These are phyloP conservation scores for Boletus chippewaensis DNA, from an alignment of 1,284 basidiomycete genomes.

Conservation along the genomic window DNA sequence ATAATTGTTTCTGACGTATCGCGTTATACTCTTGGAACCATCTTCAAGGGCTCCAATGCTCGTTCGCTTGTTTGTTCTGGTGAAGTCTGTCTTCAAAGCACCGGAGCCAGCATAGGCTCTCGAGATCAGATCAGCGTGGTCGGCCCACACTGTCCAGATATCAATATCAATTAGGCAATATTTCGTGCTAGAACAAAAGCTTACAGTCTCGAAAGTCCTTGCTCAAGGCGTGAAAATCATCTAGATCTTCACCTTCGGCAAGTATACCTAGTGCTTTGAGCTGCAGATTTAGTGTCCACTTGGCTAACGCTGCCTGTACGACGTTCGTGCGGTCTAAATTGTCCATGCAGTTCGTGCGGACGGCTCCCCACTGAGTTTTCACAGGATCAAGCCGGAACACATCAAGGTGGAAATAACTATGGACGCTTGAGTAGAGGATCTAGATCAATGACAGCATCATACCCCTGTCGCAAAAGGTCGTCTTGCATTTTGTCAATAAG, in stretches of 20 bases:
- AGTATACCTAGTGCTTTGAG: conserved; percentile 69
- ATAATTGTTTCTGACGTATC: conserved; percentile 97
- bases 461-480: conserved; percentile 72
- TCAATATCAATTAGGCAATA: conserved; percentile 9
- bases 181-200: conserved; percentile 25
- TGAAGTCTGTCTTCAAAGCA: conserved; percentile 96
- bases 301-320: conserved; percentile 84
- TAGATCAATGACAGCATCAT: conserved; percentile 19
- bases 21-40: conserved; percentile 78
- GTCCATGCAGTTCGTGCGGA: conserved; percentile 92
- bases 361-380: conserved; percentile 56
- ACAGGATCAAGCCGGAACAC: conserved; percentile 41
- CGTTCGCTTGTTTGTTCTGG: conserved; percentile 86
- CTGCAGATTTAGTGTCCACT: conserved; percentile 79
- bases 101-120: conserved; percentile 93
- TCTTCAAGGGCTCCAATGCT: conserved; percentile 78
- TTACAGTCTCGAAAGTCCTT: conserved; percentile 83
- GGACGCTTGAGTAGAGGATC: conserved; percentile 1
- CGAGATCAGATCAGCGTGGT: conserved; percentile 91
- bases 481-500: conserved; percentile 76
- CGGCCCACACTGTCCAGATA: conserved; percentile 81
- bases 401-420: conserved; percentile 71
- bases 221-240: conserved; percentile 74
- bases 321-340: conserved; percentile 97
- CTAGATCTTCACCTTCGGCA: conserved; percentile 60